phyloP scores from a whole-genome alignment of 1,139 yeast genomes.

The Nadsonia commutata region DNA sequence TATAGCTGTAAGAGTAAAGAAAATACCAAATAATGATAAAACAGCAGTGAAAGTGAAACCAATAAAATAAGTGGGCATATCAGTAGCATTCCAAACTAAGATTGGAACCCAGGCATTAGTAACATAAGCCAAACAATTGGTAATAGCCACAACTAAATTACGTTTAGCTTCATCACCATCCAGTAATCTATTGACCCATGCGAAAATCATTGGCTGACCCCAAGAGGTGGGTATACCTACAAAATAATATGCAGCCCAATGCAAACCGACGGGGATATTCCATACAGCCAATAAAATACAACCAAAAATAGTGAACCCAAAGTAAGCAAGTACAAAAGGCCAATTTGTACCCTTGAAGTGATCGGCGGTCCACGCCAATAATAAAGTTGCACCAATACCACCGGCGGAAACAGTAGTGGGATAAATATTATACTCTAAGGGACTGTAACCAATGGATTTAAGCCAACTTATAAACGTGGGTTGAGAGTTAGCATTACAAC shows the following conservation, averaged over 20 bases:
- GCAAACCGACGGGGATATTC: constrained; percentile 33
- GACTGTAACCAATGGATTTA: constrained; percentile 30
- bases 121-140: constrained; percentile 39
- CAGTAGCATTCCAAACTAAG: constrained; percentile 36
- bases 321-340: constrained; percentile 26
- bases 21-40: constrained; percentile 29
- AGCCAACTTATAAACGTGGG: constrained; percentile 43
- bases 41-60: constrained; percentile 40
- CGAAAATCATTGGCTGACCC: constrained; percentile 36
- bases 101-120: constrained; percentile 35
- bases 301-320: constrained; percentile 28
- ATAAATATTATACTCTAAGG: constrained; percentile 31
- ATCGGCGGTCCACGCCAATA: constrained; percentile 31
- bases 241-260: constrained; percentile 35
- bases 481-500: constrained; percentile 30
- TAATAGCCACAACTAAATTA: constrained; percentile 34
- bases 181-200: constrained; percentile 39
- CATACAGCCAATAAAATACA: constrained; percentile 32
- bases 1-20: constrained; percentile 19
- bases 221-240: constrained; percentile 33
- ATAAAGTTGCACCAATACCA: constrained; percentile 29
- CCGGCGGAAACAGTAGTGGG: constrained; percentile 35
- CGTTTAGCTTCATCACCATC: constrained; percentile 36
- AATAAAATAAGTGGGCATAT: constrained; percentile 31
- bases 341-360: constrained; percentile 32